Percentiles rank a stretch among this genome's conserved stretches.
Evolutionary conservation across 768 basidiomycete genomes (phyloP).

Genomic region (Pholiota molesta): DNA sequence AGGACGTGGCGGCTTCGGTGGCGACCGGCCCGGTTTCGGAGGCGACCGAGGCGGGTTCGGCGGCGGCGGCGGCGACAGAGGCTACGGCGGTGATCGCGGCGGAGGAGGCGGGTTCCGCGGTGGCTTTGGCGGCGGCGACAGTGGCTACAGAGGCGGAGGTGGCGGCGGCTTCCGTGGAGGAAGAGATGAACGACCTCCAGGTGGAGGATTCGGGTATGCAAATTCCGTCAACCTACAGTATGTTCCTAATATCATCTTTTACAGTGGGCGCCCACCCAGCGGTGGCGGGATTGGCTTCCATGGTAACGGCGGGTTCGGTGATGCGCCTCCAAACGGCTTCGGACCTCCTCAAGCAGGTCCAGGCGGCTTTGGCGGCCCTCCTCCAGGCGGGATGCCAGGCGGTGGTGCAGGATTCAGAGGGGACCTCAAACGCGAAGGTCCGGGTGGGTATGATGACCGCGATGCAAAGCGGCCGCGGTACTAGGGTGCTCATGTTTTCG

Average conservation of each 20-base stretch:
- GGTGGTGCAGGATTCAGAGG: constrained; percentile 65
- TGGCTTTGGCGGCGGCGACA: constrained; percentile 34
- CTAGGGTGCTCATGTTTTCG: constrained; percentile 47
- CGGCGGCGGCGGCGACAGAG: constrained; percentile 35
- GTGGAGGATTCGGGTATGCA: constrained; percentile 57
- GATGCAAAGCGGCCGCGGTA: constrained; percentile 83
- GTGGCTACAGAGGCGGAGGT: constrained; percentile 47
- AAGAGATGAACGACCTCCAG: constrained; percentile 32
- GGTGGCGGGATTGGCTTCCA: constrained; percentile 76
- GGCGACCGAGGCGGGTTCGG: constrained; percentile 34
- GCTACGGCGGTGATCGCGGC: constrained; percentile 26
- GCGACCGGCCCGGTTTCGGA: constrained; percentile 51
- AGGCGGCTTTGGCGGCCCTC: constrained; percentile 38
- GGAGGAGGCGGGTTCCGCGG: constrained; percentile 40
- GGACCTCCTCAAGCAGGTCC: constrained; percentile 37
- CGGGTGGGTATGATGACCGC: constrained; percentile 81
- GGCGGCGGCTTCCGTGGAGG: constrained; percentile 42
- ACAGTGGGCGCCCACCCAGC: constrained; percentile 46
- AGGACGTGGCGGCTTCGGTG: constrained; percentile 43
- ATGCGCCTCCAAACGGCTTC: constrained; percentile 54
- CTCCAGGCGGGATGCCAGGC: constrained; percentile 40
- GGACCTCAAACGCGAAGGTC: constrained; percentile 78
- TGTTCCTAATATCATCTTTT: constrained; percentile 15
- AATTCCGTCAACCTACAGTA: not conserved
- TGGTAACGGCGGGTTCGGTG: constrained; percentile 61